A percentile compares a stretch with the other conserved stretches of the same genome.
phyloP scores from a whole-genome alignment of 352 stramenopile genomes.

The Phytophthora fragariae region DNA sequence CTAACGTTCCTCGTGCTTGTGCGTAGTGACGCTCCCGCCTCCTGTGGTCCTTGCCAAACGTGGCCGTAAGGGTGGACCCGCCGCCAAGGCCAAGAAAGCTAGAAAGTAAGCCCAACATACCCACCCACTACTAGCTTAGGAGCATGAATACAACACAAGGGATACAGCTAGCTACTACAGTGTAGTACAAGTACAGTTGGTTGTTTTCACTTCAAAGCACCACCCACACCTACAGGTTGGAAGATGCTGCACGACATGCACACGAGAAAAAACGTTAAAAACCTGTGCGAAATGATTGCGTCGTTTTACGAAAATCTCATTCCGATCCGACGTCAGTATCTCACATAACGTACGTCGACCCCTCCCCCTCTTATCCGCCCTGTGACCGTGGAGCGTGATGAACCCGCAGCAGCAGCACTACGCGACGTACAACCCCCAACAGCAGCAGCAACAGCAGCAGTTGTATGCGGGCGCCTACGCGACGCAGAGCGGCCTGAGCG shows the following conservation, averaged over 20 bases:
- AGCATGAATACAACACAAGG: slow-evolving; percentile 11
- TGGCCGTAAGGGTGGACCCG: slow-evolving; percentile 6
- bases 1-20: not conserved
- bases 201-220: slow-evolving; percentile 11
- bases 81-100: slow-evolving; percentile 39
- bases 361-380: slow-evolving; percentile 5
- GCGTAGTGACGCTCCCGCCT: slow-evolving; percentile 59
- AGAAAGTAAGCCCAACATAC: slow-evolving; percentile 36
- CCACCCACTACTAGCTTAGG: not conserved
- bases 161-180: slow-evolving; percentile 21
- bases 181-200: too few species aligned
- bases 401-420: slow-evolving; percentile 65
- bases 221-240: not conserved
- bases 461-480: slow-evolving; percentile 48
- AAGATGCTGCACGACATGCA: too few species aligned
- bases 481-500: slow-evolving; percentile 38
- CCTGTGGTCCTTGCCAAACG: slow-evolving; percentile 40
- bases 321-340: slow-evolving; percentile 16
- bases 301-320: too few species aligned
- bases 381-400: slow-evolving; percentile 29
- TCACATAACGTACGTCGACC: slow-evolving; percentile 17
- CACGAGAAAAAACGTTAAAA: slow-evolving; percentile 3
- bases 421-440: slow-evolving; percentile 58
- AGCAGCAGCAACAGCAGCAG: slow-evolving; percentile 39
- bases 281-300: not conserved